Conservation (phyloP, 2,329 filamentous ascomycete species). For the Teratosphaeria destructans region DNA sequence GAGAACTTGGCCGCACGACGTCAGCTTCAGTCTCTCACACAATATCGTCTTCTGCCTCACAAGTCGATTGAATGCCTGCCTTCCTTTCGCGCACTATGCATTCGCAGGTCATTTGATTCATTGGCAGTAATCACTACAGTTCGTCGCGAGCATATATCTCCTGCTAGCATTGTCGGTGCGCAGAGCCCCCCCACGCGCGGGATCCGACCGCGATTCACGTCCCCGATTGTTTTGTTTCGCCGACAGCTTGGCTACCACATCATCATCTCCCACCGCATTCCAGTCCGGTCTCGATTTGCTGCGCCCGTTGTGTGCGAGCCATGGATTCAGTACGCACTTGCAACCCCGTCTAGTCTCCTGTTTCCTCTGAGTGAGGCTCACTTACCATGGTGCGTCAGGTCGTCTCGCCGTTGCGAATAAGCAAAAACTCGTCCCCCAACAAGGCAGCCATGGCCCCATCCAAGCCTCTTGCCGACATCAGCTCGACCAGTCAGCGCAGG, state of each 20-base stretch:
- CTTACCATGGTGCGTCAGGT: conserved; percentile 41
- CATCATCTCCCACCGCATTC: background rate
- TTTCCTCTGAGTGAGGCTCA: conserved; percentile 2
- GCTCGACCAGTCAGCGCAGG: conserved; percentile 70
- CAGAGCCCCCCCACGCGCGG: background rate
- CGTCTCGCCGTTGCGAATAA: conserved; percentile 69
- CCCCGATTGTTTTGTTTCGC: background rate
- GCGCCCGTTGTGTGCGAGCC: background rate
- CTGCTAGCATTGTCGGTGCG: background rate
- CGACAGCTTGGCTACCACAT: background rate
- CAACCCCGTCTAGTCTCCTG: background rate
- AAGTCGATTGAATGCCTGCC: background rate
- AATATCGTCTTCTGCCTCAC: background rate
- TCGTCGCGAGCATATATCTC: background rate
- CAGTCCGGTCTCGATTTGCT: background rate
- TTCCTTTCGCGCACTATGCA: background rate
- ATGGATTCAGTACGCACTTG: conserved; percentile 9
- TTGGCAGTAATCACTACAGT: background rate
- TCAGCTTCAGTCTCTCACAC: background rate
- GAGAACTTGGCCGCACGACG: background rate
- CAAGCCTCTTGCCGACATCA: conserved; percentile 80
- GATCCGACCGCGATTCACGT: background rate
- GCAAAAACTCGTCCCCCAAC: conserved; percentile 56
- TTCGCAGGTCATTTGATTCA: background rate
- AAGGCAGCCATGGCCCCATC: conserved; percentile 48